These are phyloP conservation scores for Podaxis rugospora DNA, from an alignment of 768 basidiomycete species.

Conservation along the genomic window DNA sequence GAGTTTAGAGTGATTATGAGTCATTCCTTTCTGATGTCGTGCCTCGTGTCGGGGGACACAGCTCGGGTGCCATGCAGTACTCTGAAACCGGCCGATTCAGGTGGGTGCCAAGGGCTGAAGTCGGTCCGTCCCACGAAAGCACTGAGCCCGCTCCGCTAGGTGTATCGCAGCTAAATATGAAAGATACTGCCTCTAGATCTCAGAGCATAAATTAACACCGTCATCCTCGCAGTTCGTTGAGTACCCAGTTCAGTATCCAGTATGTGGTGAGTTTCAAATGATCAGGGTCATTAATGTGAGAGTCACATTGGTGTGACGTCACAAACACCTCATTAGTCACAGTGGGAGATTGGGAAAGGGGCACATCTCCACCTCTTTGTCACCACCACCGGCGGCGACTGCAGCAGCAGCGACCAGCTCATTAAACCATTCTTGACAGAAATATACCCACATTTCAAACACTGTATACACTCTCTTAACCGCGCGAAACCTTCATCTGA, in stretches of 20 bases:
- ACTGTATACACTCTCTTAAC: slow-evolving; percentile 4
- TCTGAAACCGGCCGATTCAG: background rate
- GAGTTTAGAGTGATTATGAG: background rate
- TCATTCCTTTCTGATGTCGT: background rate
- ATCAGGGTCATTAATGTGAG: background rate
- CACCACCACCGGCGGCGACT: slow-evolving; percentile 6
- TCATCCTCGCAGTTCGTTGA: slow-evolving; percentile 1
- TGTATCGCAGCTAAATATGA: background rate
- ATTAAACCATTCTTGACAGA: background rate
- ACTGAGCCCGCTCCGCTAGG: background rate
- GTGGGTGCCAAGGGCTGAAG: background rate
- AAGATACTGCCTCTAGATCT: slow-evolving; percentile 3
- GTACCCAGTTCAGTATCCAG: background rate
- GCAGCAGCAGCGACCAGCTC: slow-evolving; percentile 1
- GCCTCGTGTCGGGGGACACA: slow-evolving; percentile 5
- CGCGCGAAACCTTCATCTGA: slow-evolving; percentile 17
- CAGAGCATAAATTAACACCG: slow-evolving; percentile 2
- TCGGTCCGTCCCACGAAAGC: background rate
- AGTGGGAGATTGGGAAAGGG: background rate
- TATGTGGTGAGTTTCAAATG: background rate
- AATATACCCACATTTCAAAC: slow-evolving; percentile 6
- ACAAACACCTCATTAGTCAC: slow-evolving; percentile 5
- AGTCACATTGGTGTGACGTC: slow-evolving; percentile 4
- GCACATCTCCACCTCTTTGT: slow-evolving; percentile 1
- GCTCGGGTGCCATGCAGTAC: background rate